Percentiles rank a stretch among this genome's conserved stretches.
Evolutionary conservation across 768 basidiomycete genomes (phyloP).

Genomic region (Trametes punicea): DNA sequence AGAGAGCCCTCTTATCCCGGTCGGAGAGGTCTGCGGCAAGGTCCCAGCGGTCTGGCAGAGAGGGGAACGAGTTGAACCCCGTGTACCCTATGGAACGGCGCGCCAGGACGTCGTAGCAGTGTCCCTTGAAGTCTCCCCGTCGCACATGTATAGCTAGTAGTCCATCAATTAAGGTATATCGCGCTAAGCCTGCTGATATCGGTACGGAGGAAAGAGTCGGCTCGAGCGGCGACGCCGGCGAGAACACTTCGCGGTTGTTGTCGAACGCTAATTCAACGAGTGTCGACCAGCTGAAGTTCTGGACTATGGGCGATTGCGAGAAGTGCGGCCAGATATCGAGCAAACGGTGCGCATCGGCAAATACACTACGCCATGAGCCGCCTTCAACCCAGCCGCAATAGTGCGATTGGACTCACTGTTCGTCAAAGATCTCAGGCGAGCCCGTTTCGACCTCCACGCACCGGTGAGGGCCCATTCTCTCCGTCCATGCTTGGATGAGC

Average conservation of each 20-base stretch:
- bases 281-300: slow-evolving; percentile 57
- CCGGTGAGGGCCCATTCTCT: slow-evolving; percentile 35
- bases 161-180: slow-evolving; percentile 29
- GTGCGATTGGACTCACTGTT: slow-evolving; percentile 44
- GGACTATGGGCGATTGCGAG: slow-evolving; percentile 41
- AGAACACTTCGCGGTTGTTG: slow-evolving; percentile 44
- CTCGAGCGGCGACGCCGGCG: slow-evolving; percentile 9
- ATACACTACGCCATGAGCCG: slow-evolving; percentile 39
- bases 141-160: slow-evolving; percentile 48
- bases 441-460: slow-evolving; percentile 46
- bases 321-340: slow-evolving; percentile 49
- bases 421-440: slow-evolving; percentile 46
- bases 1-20: slow-evolving; percentile 28
- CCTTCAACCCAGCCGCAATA: background rate
- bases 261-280: slow-evolving; percentile 50
- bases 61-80: slow-evolving; percentile 43
- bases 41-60: slow-evolving; percentile 36
- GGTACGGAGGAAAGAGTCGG: slow-evolving; percentile 5
- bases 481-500: slow-evolving; percentile 38
- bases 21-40: slow-evolving; percentile 29
- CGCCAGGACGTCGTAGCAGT: slow-evolving; percentile 39
- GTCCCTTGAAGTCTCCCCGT: slow-evolving; percentile 44
- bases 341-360: slow-evolving; percentile 39
- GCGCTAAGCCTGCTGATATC: background rate
- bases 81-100: slow-evolving; percentile 34